Evolutionary conservation across 306 rosid species (phyloP).

Genomic region (Prosopis cineraria): DNA sequence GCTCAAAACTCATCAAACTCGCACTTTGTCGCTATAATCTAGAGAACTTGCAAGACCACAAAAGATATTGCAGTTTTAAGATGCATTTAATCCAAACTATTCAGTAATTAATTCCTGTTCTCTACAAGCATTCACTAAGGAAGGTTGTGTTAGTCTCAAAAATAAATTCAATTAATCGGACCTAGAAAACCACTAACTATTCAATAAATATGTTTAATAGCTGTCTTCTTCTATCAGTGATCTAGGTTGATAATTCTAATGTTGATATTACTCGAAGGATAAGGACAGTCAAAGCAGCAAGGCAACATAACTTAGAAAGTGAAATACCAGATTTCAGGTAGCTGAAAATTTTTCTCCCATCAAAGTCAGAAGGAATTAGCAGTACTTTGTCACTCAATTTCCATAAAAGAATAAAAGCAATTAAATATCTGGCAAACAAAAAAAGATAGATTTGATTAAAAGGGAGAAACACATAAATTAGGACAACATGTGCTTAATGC

Average conservation of each 20-base stretch:
- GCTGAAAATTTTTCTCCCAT: slow-evolving; percentile 63
- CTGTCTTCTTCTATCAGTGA: background rate
- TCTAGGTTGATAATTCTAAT: slow-evolving; percentile 17
- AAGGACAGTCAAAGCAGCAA: slow-evolving; percentile 23
- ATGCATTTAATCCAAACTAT: slow-evolving; percentile 4
- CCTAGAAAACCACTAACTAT: slow-evolving; percentile 6
- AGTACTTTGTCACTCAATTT: slow-evolving; percentile 66
- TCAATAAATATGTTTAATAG: background rate
- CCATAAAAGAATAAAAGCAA: slow-evolving; percentile 81
- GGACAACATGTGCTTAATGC: slow-evolving; percentile 42
- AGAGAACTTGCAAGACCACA: slow-evolving; percentile 27
- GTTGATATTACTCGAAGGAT: slow-evolving; percentile 11
- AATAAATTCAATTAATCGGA: slow-evolving; percentile 4
- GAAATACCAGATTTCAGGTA: slow-evolving; percentile 82
- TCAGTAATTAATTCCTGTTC: slow-evolving; percentile 6
- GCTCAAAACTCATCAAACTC: slow-evolving; percentile 13
- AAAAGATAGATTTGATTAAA: slow-evolving; percentile 37
- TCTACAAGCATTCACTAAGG: background rate
- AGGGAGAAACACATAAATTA: slow-evolving; percentile 27
- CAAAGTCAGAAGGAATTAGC: slow-evolving; percentile 61
- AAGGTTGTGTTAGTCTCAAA: background rate
- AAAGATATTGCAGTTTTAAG: slow-evolving; percentile 3
- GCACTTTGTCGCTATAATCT: slow-evolving; percentile 9
- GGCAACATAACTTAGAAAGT: slow-evolving; percentile 28
- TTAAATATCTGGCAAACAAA: slow-evolving; percentile 66